phyloP scores from a whole-genome alignment of 1,139 yeast species.

The Geotrichum siamense region DNA sequence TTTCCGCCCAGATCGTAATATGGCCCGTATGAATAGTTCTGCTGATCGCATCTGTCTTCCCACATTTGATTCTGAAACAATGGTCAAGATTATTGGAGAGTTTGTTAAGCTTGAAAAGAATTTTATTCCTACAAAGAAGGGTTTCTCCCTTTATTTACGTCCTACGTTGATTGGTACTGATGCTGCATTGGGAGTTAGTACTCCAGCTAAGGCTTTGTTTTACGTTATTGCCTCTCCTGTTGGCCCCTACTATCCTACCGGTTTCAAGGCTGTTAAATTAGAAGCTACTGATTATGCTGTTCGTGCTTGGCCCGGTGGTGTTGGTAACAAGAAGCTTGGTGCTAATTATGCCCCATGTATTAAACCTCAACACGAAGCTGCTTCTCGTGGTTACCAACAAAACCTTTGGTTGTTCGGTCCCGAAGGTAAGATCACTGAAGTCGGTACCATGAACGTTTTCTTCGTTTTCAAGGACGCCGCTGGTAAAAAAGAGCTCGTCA shows the following conservation, averaged over 20 bases:
- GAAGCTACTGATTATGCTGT: conserved; percentile 90
- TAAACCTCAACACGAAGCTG: conserved; percentile 83
- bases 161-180: conserved; percentile 94
- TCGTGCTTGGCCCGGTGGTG: conserved; percentile 99
- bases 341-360: conserved; percentile 97
- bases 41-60: conserved; percentile 87
- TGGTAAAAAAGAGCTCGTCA: conserved; percentile 85
- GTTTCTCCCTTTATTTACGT: conserved; percentile 85
- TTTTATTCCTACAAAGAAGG: conserved; percentile 75
- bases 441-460: conserved; percentile 95
- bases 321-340: conserved; percentile 91
- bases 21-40: conserved; percentile 83
- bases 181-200: conserved; percentile 72
- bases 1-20: conserved; percentile 87
- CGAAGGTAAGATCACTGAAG: conserved; percentile 86
- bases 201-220: conserved; percentile 73
- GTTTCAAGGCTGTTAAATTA: conserved; percentile 86
- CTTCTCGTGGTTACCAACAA: conserved; percentile 83
- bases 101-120: conserved; percentile 64
- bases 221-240: conserved; percentile 85
- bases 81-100: conserved; percentile 65
- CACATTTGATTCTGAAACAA: conserved; percentile 68
- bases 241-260: conserved; percentile 82
- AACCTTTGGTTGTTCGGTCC: conserved; percentile 94
- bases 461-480: conserved; percentile 63